Evolutionary conservation across 148 eudicot genomes (phyloP), one percentile per base, ranked within the genome.

Genomic region (Rhododendron henanense): DNA sequence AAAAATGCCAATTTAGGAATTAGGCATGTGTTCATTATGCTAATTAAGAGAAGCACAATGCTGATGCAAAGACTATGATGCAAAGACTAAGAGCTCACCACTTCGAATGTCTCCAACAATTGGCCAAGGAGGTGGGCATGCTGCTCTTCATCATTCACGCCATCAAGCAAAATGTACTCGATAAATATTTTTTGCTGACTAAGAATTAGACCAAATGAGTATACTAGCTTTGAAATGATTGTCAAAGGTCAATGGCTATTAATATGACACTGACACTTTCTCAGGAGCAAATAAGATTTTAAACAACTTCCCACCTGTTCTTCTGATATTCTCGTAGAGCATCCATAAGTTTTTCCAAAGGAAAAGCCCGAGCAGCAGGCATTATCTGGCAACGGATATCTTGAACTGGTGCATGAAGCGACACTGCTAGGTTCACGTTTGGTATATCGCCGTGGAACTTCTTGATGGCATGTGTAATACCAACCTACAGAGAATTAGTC

Each of bases 361-460:
- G 99, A 89, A 97, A 97, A 69, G 98, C 99, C 88, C 98, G 89
- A 61, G 99, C 99, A 10, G 98, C 98, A 74, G 99, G 99, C 99
- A 97, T 97, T 86, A 97, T 97, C 86, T 94, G 95, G 90, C 99
- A 97, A 59, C 99, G 98, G 78, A 97, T 94, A 50, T 94, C 98
- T 88, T 97, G 99, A 84, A 97, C 93, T 21, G 99, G 99, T 82
- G 99, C 99, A 90, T 97, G 99, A 74, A 97, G 90, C 85, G 99
- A 97, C 39, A 97, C 99, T 50, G 99, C 99, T 83, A 97, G 90
- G 89, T 97, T 97, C 79, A 94, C 73, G 82, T 90, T 91, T 83
- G 99, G 99, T 61, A 97, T 69, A 87, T 97, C 99, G 8, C 44
- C 8, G 0, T 94, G 95, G 79, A 97, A 87, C 93, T 94, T 97